Evolutionary conservation across 106 monocot genomes (phyloP).

Genomic region (Phalaenopsis aphrodite): DNA sequence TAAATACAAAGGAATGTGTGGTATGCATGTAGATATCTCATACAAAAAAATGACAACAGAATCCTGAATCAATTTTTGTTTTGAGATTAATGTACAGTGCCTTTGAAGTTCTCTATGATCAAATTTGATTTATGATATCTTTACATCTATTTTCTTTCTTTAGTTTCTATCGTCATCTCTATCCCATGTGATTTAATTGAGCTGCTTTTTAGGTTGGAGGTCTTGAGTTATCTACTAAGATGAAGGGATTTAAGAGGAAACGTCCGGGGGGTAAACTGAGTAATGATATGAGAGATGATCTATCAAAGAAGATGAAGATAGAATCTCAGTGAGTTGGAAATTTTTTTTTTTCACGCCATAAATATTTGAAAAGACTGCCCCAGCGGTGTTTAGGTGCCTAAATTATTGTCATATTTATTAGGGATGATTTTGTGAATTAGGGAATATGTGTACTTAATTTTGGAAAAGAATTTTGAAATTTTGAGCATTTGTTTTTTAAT

Average conservation of each 20-base stretch:
- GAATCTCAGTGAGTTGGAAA: constrained; percentile 9
- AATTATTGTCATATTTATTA: background rate
- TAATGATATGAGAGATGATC: constrained; percentile 10
- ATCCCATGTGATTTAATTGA: background rate
- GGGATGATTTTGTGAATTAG: background rate
- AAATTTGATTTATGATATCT: too few relatives aligned
- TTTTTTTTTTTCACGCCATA: background rate
- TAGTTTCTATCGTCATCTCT: background rate
- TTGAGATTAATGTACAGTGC: too few relatives aligned
- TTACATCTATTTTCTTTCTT: too few relatives aligned
- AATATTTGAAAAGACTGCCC: background rate
- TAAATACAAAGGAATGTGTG: too few relatives aligned
- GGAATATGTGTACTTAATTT: background rate
- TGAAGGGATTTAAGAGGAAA: constrained; percentile 81
- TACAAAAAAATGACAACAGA: too few relatives aligned
- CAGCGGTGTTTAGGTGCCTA: background rate
- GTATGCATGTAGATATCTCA: too few relatives aligned
- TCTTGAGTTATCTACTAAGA: constrained; percentile 39
- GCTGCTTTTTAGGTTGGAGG: constrained; percentile 38
- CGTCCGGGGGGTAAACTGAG: constrained; percentile 67
- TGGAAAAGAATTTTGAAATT: background rate
- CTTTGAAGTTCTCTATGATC: too few relatives aligned
- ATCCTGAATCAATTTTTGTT: too few relatives aligned
- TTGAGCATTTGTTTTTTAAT: background rate
- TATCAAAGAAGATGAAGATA: constrained; percentile 41